phyloP scores from a whole-genome alignment of 2,329 filamentous ascomycete genomes.

The Aureobasidium vineae region DNA sequence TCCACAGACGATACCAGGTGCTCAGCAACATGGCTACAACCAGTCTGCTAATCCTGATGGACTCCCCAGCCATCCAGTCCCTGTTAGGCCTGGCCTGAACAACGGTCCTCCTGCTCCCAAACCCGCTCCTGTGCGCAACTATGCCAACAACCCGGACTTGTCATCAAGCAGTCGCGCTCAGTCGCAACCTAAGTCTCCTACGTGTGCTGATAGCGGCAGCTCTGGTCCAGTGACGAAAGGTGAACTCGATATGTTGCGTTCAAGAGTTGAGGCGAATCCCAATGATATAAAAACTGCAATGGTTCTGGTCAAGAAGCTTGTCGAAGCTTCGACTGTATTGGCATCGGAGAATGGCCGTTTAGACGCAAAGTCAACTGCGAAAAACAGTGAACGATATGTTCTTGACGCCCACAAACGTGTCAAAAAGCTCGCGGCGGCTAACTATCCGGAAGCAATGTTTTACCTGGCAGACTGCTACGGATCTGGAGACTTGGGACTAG shows the following conservation, averaged over 20 bases:
- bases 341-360: conserved; percentile 71
- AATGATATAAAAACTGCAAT: conserved; percentile 70
- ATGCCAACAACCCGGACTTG: conserved; percentile 31
- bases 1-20: conserved; percentile 7
- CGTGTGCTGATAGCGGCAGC: conserved; percentile 26
- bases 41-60: conserved; percentile 52
- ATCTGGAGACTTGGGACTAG: conserved; percentile 72
- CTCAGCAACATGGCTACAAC: conserved; percentile 27
- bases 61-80: conserved; percentile 55
- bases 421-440: conserved; percentile 75
- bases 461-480: conserved; percentile 88
- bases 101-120: conserved; percentile 40
- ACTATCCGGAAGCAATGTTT: conserved; percentile 87
- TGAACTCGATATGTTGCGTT: conserved; percentile 73
- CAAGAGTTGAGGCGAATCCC: conserved; percentile 67
- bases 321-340: conserved; percentile 79
- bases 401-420: conserved; percentile 85
- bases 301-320: conserved; percentile 73
- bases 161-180: not conserved
- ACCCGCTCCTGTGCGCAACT: conserved; percentile 55
- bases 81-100: conserved; percentile 54
- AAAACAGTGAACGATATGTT: conserved; percentile 76
- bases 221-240: conserved; percentile 66
- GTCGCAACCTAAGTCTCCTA: not conserved
- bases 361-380: conserved; percentile 62